phyloP scores from a whole-genome alignment of 441 rosid genomes.

The Melastoma candidum region DNA sequence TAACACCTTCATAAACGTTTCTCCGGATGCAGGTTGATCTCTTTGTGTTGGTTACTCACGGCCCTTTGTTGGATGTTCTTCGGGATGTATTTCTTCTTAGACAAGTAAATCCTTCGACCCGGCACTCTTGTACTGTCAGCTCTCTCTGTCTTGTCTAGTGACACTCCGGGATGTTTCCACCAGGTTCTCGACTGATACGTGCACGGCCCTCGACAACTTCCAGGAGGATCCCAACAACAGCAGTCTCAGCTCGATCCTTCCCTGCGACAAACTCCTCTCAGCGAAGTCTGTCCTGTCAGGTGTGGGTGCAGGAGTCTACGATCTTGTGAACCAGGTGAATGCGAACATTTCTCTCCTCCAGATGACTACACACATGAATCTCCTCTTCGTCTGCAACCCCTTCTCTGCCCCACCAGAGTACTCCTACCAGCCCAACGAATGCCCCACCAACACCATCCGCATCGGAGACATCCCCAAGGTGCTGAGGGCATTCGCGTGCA shows the following conservation, averaged over 20 bases:
- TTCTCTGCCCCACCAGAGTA: constrained; percentile 58
- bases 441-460: constrained; percentile 38
- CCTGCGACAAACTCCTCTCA: constrained; percentile 40
- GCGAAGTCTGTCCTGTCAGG: constrained; percentile 35
- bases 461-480: constrained; percentile 51
- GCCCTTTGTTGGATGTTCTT: constrained; percentile 52
- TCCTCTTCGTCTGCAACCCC: constrained; percentile 48
- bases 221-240: constrained; percentile 42
- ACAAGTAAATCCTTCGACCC: constrained; percentile 28
- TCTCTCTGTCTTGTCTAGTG: not conserved
- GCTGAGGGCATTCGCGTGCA: constrained; percentile 32
- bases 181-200: constrained; percentile 56
- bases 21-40: constrained; percentile 35
- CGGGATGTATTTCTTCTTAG: constrained; percentile 52
- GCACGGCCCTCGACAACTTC: constrained; percentile 48
- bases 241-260: constrained; percentile 57
- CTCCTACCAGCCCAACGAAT: constrained; percentile 32
- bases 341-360: constrained; percentile 34
- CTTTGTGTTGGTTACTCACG: constrained; percentile 51
- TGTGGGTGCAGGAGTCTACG: constrained; percentile 40
- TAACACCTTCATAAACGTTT: not conserved
- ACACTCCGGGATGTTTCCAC: not conserved
- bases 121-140: not conserved
- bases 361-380: constrained; percentile 10
- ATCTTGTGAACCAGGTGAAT: constrained; percentile 47